Percentiles rank a stretch among this genome's conserved stretches.
These are phyloP conservation scores for Microstegium vimineum DNA, from an alignment of 176 grass and related monocot species.

Conservation along the genomic window DNA sequence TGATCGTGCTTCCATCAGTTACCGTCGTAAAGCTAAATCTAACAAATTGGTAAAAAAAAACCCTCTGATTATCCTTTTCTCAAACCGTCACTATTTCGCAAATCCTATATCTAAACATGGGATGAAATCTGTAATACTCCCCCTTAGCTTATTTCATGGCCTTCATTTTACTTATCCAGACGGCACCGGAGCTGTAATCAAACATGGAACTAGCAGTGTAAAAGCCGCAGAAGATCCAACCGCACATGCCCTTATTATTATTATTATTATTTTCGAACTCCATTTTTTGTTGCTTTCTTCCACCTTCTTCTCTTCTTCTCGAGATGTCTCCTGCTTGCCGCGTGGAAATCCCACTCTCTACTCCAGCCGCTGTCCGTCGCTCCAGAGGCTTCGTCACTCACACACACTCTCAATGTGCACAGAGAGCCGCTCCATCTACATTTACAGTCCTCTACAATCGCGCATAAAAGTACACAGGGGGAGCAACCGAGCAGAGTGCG, in stretches of 20 bases:
- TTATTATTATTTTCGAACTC: background rate
- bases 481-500: background rate
- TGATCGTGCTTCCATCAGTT: too few relatives aligned
- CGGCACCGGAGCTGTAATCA: background rate
- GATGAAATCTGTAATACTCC: too few relatives aligned
- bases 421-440: background rate
- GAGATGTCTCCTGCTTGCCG: background rate
- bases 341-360: constrained; percentile 18
- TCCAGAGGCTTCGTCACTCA: background rate
- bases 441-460: background rate
- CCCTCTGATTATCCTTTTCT: too few relatives aligned
- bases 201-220: background rate
- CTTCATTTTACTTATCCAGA: too few relatives aligned
- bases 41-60: too few relatives aligned
- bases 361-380: constrained; percentile 8
- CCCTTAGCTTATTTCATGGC: too few relatives aligned
- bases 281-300: constrained; percentile 2
- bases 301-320: background rate
- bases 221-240: background rate
- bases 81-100: too few relatives aligned
- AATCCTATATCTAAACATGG: too few relatives aligned
- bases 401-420: background rate
- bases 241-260: background rate
- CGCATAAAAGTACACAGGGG: background rate
- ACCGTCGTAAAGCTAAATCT: too few relatives aligned